Base-by-base conservation (phyloP, 805 yeast species). In the Starmerella etchellsii region DNA sequence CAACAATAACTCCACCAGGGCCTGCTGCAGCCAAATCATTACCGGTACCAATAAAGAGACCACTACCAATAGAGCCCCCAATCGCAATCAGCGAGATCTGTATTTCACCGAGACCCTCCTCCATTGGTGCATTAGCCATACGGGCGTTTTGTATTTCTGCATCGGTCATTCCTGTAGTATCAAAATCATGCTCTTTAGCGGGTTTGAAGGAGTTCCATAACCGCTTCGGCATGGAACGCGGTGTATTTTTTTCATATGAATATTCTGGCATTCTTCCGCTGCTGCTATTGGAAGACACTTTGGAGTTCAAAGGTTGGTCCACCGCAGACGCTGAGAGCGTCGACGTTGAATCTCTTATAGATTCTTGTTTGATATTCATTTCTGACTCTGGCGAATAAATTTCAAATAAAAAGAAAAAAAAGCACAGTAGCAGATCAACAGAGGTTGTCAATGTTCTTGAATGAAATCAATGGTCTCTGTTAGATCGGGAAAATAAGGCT, bases 21-120 rank as follows among this genome's bases (percentile, higher is more conserved):
- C 75, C 74, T 37, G 72, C 72, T 15, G 45, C 52, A 26, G 58
- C 54, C 31, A 73, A 59, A 9, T 74, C 63, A 23, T 60, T 53
- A 36, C 75, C 74, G 1, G 71, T 61, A 31, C 73, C 68, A 26
- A 73, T 57, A 48, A 70, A 73, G 25, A 74, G 58, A 48, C 78
- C 78, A 20, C 87, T 78, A 52, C 93, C 94, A 43, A 81, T 76
- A 41, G 87, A 78, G 38, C 87, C 83, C 42, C 85, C 85, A 41
- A 81, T 65, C 25, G 88, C 81, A 54, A 81, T 76, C 73, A 80
- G 26, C 5, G 43, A 35, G 14, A 44, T 31, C 73, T 49, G 59
- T 60, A 33, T 62, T 33, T 47, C 43, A 53, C 58, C 36, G 41
- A 47, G 34, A 9, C 47, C 33, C 40, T 47, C 70, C 54, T 40